Evolutionary conservation across 148 eudicot genomes (phyloP).

Genomic region (Silene conica): DNA sequence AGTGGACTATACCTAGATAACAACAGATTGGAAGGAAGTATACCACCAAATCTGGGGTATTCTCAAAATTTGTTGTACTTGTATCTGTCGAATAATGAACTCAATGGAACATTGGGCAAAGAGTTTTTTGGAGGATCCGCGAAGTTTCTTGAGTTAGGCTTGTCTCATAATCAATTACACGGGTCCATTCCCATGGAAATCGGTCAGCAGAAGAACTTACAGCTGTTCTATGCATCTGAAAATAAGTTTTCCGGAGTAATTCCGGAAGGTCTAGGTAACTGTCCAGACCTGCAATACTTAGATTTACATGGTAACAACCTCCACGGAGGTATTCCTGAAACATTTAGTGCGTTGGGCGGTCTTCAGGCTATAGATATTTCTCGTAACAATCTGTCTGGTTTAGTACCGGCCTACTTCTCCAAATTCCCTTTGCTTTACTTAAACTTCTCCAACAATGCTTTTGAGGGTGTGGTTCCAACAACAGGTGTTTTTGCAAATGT

Average conservation of each 20-base stretch:
- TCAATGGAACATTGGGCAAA: slow-evolving; percentile 27
- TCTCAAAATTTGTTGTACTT: slow-evolving; percentile 21
- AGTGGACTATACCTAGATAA: neutral
- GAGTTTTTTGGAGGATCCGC: slow-evolving; percentile 21
- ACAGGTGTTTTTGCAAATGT: slow-evolving; percentile 28
- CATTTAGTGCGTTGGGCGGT: slow-evolving; percentile 17
- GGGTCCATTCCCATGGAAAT: slow-evolving; percentile 33
- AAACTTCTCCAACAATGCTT: slow-evolving; percentile 29
- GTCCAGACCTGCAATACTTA: slow-evolving; percentile 15
- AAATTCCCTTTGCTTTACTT: slow-evolving; percentile 7
- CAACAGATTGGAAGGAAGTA: slow-evolving; percentile 24
- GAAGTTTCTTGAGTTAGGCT: neutral
- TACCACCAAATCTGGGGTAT: slow-evolving; percentile 32
- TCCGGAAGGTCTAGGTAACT: slow-evolving; percentile 28
- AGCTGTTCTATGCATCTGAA: slow-evolving; percentile 14
- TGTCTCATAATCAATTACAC: slow-evolving; percentile 20
- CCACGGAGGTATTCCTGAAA: slow-evolving; percentile 25
- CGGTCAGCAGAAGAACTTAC: slow-evolving; percentile 21
- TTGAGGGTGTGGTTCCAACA: slow-evolving; percentile 35
- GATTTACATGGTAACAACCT: slow-evolving; percentile 25
- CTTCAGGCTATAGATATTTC: slow-evolving; percentile 27
- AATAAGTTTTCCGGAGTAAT: slow-evolving; percentile 33
- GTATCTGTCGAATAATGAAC: slow-evolving; percentile 20
- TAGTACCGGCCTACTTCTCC: slow-evolving; percentile 23
- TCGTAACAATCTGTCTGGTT: slow-evolving; percentile 29